Evolutionary conservation across 2,329 filamentous ascomycete genomes (phyloP).

Genomic region (Penicillium sclerotiorum): DNA sequence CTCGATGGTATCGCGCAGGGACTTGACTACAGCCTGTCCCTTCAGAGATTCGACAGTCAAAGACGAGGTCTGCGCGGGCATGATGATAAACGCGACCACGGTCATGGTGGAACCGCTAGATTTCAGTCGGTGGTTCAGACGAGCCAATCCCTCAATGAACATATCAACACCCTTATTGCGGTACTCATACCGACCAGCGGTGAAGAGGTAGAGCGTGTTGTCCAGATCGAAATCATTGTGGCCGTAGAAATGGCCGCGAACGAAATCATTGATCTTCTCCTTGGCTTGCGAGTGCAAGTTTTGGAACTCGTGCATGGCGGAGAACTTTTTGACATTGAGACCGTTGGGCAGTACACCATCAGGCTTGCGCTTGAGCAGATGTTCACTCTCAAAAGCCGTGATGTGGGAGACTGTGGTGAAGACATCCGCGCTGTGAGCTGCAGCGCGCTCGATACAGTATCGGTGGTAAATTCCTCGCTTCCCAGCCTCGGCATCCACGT

Average conservation of each 20-base stretch:
- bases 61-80: slow-evolving; percentile 95
- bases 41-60: slow-evolving; percentile 94
- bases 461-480: slow-evolving; percentile 98
- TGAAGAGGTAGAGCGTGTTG: slow-evolving; percentile 98
- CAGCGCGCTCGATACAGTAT: slow-evolving; percentile 95
- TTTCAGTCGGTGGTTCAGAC: slow-evolving; percentile 93
- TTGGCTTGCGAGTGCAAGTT: slow-evolving; percentile 96
- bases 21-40: slow-evolving; percentile 96
- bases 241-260: slow-evolving; percentile 96
- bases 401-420: slow-evolving; percentile 99
- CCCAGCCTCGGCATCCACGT: slow-evolving; percentile 93
- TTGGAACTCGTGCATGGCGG: slow-evolving; percentile 97
- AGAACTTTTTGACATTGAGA: slow-evolving; percentile 97
- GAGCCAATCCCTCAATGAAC: slow-evolving; percentile 96
- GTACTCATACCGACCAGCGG: slow-evolving; percentile 94
- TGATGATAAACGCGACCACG: slow-evolving; percentile 96
- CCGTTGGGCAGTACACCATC: slow-evolving; percentile 96
- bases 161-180: slow-evolving; percentile 98
- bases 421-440: slow-evolving; percentile 89
- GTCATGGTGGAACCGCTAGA: slow-evolving; percentile 82
- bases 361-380: slow-evolving; percentile 94
- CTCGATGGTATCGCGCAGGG: slow-evolving; percentile 86
- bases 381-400: slow-evolving; percentile 96
- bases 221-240: slow-evolving; percentile 97
- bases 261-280: slow-evolving; percentile 97